A percentile compares a stretch with the other conserved stretches of the same genome.
Conservation (phyloP, 202 grass and related monocot species). For the Setaria viridis region DNA sequence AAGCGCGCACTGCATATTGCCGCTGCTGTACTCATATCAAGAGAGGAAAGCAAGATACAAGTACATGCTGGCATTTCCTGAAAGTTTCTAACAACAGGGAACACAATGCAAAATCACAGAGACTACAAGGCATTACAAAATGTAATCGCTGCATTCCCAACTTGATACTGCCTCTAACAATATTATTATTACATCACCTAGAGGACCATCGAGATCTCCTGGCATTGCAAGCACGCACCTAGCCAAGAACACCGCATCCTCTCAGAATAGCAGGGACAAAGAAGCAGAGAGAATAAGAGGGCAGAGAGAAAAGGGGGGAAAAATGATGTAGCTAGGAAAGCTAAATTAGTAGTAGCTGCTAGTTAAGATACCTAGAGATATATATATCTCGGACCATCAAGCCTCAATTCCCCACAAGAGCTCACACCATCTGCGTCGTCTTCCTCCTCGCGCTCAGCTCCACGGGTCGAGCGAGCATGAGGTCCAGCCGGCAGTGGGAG, state of each 20-base stretch:
- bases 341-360: slow-evolving; percentile 37
- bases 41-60: not conserved
- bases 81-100: not conserved
- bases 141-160: slow-evolving; percentile 23
- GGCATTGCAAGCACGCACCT: not conserved
- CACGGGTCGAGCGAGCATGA: slow-evolving; percentile 7
- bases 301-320: not conserved
- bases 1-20: not conserved
- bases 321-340: slow-evolving; percentile 22
- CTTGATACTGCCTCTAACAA: slow-evolving; percentile 43
- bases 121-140: slow-evolving; percentile 45
- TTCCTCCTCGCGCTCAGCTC: slow-evolving; percentile 50
- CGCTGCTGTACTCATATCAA: not conserved
- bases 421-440: slow-evolving; percentile 49
- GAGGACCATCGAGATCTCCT: slow-evolving; percentile 31
- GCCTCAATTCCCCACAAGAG: slow-evolving; percentile 69
- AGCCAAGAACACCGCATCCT: slow-evolving; percentile 43
- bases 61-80: not conserved
- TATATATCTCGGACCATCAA: slow-evolving; percentile 80
- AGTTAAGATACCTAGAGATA: slow-evolving; percentile 68
- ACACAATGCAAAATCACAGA: not conserved
- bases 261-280: slow-evolving; percentile 14
- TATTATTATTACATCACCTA: slow-evolving; percentile 44
- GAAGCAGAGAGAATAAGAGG: not conserved
- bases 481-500: slow-evolving; percentile 51